Evolutionary conservation across 768 basidiomycete genomes (phyloP).

Genomic region (Kwoniella dendrophila): DNA sequence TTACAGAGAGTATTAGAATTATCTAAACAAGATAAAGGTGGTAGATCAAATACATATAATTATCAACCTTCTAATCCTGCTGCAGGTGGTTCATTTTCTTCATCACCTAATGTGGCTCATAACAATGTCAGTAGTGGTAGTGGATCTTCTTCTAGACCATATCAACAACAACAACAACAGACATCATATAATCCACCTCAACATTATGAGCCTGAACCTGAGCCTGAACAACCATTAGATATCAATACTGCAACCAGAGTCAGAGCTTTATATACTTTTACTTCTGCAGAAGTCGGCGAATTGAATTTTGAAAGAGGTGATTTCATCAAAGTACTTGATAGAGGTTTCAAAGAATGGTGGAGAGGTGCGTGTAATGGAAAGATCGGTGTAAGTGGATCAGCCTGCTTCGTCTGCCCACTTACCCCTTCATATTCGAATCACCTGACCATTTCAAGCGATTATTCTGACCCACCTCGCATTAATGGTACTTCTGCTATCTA

Average conservation of each 20-base stretch:
- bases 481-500: constrained; percentile 5
- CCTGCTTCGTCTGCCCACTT: too few relatives aligned
- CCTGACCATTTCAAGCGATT: too few relatives aligned
- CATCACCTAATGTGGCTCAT: constrained; percentile 1
- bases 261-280: constrained; percentile 83
- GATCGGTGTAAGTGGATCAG: constrained; percentile 58
- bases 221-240: constrained; percentile 51
- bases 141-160: constrained; percentile 6
- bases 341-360: constrained; percentile 97
- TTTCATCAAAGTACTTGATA: constrained; percentile 90
- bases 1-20: constrained; percentile 88
- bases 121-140: neutral
- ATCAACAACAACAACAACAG: constrained; percentile 17
- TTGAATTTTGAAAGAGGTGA: constrained; percentile 89
- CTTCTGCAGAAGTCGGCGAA: constrained; percentile 84
- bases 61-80: constrained; percentile 23
- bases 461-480: too few relatives aligned
- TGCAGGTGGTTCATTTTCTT: constrained; percentile 30
- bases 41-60: constrained; percentile 59
- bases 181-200: constrained; percentile 15
- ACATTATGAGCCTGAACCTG: constrained; percentile 28
- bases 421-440: too few relatives aligned
- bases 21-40: constrained; percentile 89
- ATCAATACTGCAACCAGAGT: constrained; percentile 73
- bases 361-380: constrained; percentile 83